These are phyloP conservation scores for cucumber (Cucumis sativus) DNA, from an alignment of 306 rosid genomes.

Conservation along the genomic window DNA sequence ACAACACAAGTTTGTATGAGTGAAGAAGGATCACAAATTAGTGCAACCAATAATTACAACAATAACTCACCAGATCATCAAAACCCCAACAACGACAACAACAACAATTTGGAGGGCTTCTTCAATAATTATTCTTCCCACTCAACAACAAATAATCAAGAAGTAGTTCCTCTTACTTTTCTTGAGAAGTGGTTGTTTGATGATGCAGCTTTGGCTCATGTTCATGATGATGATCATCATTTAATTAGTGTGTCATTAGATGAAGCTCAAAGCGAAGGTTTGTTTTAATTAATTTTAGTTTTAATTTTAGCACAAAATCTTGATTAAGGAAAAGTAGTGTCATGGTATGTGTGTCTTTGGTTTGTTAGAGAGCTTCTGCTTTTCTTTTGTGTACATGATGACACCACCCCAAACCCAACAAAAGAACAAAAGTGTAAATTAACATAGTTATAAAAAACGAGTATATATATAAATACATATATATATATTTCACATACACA, in stretches of 20 bases:
- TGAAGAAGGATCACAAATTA: slow-evolving; percentile 31
- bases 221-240: slow-evolving; percentile 23
- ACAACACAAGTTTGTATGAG: slow-evolving; percentile 26
- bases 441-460: neutral
- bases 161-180: slow-evolving; percentile 50
- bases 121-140: slow-evolving; percentile 5
- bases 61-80: slow-evolving; percentile 12
- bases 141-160: neutral
- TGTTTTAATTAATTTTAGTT: slow-evolving; percentile 19
- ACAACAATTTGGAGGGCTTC: slow-evolving; percentile 20
- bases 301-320: too few relatives aligned
- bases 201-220: slow-evolving; percentile 38
- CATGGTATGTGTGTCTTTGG: neutral
- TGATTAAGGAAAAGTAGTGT: neutral
- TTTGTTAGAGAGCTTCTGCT: neutral
- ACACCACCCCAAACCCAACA: neutral
- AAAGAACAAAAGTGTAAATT: slow-evolving; percentile 5
- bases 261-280: slow-evolving; percentile 18
- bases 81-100: neutral
- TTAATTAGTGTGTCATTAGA: slow-evolving; percentile 37
- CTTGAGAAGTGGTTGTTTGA: slow-evolving; percentile 85
- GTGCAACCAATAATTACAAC: slow-evolving; percentile 18
- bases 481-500: neutral
- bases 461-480: neutral
- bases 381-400: neutral